Base-by-base conservation (phyloP, 768 basidiomycete species). In the Lentinula guzmanii region DNA sequence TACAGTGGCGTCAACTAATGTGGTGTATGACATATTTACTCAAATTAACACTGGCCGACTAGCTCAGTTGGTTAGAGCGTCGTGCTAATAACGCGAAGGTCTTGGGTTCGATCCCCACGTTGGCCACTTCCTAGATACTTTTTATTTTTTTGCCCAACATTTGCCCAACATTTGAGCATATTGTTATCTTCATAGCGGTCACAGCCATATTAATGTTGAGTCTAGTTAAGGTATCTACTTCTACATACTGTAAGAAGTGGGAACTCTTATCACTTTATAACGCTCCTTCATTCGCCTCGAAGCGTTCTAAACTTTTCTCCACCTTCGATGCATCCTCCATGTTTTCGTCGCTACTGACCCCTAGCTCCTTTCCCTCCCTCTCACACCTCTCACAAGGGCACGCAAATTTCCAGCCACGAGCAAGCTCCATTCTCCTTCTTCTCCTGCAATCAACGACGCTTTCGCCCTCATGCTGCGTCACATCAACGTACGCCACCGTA, bases 31-130 rank as follows among this genome's bases (percentile, higher is more conserved):
- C 24, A 24, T 24, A 2, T 24, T 24, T 24, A 24, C 2, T 24
- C 24, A 24, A 21, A 21, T 21, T 21, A 21, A 21, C 21, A 37
- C 3, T 2, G 87, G 88, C 88, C 87, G 88, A 84, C 86, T 90
- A 89, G 89, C 89, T 91, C 89, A 91, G 89, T 78, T 90, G 89
- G 89, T 90, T 90, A 90, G 89, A 90, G 89, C 88, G 87, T 89
- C 84, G 87, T 87, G 85, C 87, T 90, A 89, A 87, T 50, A 50
- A 50, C 83, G 82, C 85, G 83, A 86, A 87, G 84, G 85, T 86
- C 86, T 82, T 86, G 85, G 85, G 85, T 86, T 86, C 85, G 84
- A 86, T 80, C 85, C 85, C 84, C 84, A 85, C 82, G 82, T 85
- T 85, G 84, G 85, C 85, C 84, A 86, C 42, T 3, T 18, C 5